phyloP scores from a whole-genome alignment of 129 eudicot species.

The Lactuca saligna region DNA sequence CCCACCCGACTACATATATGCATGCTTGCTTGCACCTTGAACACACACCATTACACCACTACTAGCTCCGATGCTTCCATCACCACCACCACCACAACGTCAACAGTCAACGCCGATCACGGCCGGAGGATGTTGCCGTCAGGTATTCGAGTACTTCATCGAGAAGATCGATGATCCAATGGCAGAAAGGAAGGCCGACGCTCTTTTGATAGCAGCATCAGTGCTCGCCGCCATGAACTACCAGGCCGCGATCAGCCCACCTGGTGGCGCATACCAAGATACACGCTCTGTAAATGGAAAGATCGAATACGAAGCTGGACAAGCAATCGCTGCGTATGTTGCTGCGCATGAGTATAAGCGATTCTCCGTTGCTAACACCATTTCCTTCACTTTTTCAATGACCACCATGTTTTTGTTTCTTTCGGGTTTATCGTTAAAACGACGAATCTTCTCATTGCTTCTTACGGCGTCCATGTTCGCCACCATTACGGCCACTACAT shows the following conservation, averaged over 20 bases:
- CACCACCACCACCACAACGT: conserved; percentile 1
- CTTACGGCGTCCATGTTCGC: conserved; percentile 34
- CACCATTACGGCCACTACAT: conserved; percentile 32
- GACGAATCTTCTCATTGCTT: conserved; percentile 20
- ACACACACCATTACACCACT: neutral
- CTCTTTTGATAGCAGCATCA: conserved; percentile 12
- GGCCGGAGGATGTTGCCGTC: neutral
- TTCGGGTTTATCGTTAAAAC: conserved; percentile 38
- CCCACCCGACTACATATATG: neutral
- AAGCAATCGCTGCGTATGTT: conserved; percentile 25
- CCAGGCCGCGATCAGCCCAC: conserved; percentile 29
- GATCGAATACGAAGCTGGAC: conserved; percentile 25
- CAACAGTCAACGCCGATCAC: neutral
- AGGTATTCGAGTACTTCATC: neutral
- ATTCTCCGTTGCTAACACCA: conserved; percentile 27
- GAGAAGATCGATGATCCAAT: conserved; percentile 18
- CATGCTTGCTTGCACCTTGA: neutral
- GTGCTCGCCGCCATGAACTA: conserved; percentile 19
- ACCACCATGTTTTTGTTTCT: conserved; percentile 44
- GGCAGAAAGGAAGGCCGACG: conserved; percentile 26
- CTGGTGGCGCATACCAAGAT: conserved; percentile 17
- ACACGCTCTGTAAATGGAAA: neutral
- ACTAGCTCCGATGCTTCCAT: conserved; percentile 15
- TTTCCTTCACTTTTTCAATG: conserved; percentile 33
- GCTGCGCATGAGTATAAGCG: conserved; percentile 18